phyloP scores from a whole-genome alignment of 2,329 filamentous ascomycete species.

The Phialophora chinensis region DNA sequence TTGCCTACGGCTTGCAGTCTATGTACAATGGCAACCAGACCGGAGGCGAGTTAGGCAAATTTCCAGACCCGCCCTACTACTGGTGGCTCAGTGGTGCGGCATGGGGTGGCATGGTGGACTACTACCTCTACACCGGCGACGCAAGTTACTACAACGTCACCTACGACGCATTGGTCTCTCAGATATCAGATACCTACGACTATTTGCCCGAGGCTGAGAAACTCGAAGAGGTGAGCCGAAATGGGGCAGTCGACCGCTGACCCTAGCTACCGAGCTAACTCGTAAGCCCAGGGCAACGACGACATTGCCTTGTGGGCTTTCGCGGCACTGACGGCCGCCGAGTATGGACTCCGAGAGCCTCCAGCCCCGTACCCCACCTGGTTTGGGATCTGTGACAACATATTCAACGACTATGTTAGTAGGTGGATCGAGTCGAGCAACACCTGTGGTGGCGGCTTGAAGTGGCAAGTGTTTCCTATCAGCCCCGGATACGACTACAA shows the following conservation, averaged over 20 bases:
- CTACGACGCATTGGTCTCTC: conserved; percentile 64
- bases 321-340: conserved; percentile 69
- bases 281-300: conserved; percentile 60
- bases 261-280: neutral
- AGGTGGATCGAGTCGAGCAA: conserved; percentile 68
- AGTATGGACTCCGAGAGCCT: conserved; percentile 67
- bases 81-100: conserved; percentile 69
- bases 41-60: conserved; percentile 57
- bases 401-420: conserved; percentile 71
- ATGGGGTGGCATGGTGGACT: conserved; percentile 71
- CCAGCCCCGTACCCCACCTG: conserved; percentile 47
- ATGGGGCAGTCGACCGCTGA: neutral
- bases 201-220: conserved; percentile 60
- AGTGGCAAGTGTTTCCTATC: conserved; percentile 82
- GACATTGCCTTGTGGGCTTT: conserved; percentile 75
- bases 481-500: conserved; percentile 69
- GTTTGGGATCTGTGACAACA: conserved; percentile 67
- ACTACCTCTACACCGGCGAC: conserved; percentile 70
- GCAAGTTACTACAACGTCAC: conserved; percentile 64
- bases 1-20: neutral
- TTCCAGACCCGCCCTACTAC: conserved; percentile 73
- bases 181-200: conserved; percentile 64
- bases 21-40: conserved; percentile 48
- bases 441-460: conserved; percentile 73
- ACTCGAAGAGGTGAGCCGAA: conserved; percentile 31